Conservation (phyloP, 2,329 filamentous ascomycete species). For the Ceratocystis smalleyi region DNA sequence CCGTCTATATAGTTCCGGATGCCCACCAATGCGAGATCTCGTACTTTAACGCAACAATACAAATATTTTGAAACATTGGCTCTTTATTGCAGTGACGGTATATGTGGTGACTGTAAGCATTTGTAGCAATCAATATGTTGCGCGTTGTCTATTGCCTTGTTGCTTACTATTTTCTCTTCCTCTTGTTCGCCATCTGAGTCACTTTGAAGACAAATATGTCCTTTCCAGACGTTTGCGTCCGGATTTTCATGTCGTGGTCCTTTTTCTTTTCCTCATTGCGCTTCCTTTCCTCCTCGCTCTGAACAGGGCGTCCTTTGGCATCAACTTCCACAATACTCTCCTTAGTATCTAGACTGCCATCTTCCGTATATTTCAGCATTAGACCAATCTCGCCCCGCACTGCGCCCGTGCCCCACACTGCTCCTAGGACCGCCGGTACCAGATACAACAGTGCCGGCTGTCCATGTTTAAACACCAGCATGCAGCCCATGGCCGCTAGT, state of each 20-base stretch:
- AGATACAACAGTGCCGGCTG: slow-evolving; percentile 88
- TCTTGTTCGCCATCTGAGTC: not conserved
- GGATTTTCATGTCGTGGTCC: not conserved
- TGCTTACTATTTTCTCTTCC: not conserved
- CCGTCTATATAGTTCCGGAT: not conserved
- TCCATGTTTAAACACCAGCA: slow-evolving; percentile 63
- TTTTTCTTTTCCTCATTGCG: not conserved
- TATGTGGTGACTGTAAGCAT: too few species aligned
- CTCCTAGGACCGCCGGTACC: slow-evolving; percentile 66
- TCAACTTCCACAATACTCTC: slow-evolving; percentile 43
- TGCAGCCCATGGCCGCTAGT: slow-evolving; percentile 57
- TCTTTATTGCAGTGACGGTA: too few species aligned
- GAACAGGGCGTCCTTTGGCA: slow-evolving; percentile 31
- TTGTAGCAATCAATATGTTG: too few species aligned
- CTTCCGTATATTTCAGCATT: slow-evolving; percentile 75
- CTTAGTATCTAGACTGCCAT: slow-evolving; percentile 39
- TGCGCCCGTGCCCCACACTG: slow-evolving; percentile 59
- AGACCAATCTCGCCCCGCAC: slow-evolving; percentile 53
- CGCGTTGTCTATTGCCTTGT: too few species aligned
- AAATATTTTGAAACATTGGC: too few species aligned
- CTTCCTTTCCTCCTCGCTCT: slow-evolving; percentile 17
- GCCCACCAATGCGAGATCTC: slow-evolving; percentile 14
- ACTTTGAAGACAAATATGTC: not conserved
- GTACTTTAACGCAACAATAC: not conserved
- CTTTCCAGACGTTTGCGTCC: not conserved